A percentile compares a stretch with the other conserved stretches of the same genome.
Evolutionary conservation across 768 basidiomycete genomes (phyloP).

Genomic region (Naganishia randhawae): DNA sequence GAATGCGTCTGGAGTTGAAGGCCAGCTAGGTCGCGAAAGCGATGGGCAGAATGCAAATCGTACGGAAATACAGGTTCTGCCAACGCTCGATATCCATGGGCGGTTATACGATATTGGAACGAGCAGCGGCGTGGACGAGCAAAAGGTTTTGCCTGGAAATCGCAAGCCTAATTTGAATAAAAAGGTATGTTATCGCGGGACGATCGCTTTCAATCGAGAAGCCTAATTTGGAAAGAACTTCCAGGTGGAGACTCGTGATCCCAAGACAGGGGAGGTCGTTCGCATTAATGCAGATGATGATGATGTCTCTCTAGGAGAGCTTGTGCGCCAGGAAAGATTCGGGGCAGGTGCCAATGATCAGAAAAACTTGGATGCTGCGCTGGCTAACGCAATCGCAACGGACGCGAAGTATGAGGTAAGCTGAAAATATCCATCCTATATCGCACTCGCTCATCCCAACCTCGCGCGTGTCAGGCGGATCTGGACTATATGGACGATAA

Average conservation of each 20-base stretch:
- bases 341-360: conserved; percentile 84
- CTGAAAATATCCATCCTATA: not conserved
- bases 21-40: conserved; percentile 37
- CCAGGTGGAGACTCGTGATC: conserved; percentile 82
- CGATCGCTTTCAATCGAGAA: not conserved
- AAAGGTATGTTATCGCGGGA: conserved; percentile 54
- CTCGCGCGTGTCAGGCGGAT: conserved; percentile 59
- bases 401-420: conserved; percentile 81
- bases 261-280: conserved; percentile 81
- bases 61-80: conserved; percentile 74
- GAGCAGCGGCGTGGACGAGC: conserved; percentile 57
- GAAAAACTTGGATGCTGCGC: conserved; percentile 83
- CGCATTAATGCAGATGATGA: conserved; percentile 91
- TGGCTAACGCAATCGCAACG: conserved; percentile 78
- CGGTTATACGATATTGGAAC: conserved; percentile 82
- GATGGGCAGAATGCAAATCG: conserved; percentile 51
- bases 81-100: conserved; percentile 79
- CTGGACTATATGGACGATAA: conserved; percentile 96
- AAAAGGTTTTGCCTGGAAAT: conserved; percentile 60
- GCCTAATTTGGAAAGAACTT: conserved; percentile 10
- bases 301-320: conserved; percentile 74
- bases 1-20: conserved; percentile 48
- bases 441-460: not conserved
- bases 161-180: conserved; percentile 65
- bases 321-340: conserved; percentile 88